A percentile compares a stretch with the other conserved stretches of the same genome.
Conservation (phyloP, 2,329 filamentous ascomycete species). For the Clonostachys chloroleuca region DNA sequence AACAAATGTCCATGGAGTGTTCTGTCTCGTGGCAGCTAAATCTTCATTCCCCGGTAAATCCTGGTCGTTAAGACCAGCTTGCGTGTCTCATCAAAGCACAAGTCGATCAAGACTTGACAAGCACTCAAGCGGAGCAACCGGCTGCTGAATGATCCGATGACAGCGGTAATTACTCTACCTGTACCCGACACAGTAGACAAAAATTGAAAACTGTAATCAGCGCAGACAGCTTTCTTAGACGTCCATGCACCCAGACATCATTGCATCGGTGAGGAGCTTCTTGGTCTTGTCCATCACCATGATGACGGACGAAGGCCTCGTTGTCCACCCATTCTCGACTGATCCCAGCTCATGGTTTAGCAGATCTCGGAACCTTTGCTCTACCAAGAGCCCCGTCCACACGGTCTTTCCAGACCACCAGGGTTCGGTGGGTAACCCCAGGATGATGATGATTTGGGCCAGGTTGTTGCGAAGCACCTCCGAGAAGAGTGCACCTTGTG, state of each 20-base stretch:
- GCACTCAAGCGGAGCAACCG: too few species aligned
- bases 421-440: slow-evolving; percentile 15
- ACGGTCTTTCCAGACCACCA: slow-evolving; percentile 6
- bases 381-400: slow-evolving; percentile 15
- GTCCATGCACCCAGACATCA: too few species aligned
- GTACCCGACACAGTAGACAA: too few species aligned
- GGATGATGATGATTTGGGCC: slow-evolving; percentile 14
- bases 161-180: too few species aligned
- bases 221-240: too few species aligned
- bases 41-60: not conserved
- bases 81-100: not conserved
- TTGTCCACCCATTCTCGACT: not conserved
- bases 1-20: too few species aligned
- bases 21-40: too few species aligned
- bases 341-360: slow-evolving; percentile 17
- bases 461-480: slow-evolving; percentile 16
- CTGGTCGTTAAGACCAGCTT: not conserved
- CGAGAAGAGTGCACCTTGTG: slow-evolving; percentile 18
- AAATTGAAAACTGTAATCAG: too few species aligned
- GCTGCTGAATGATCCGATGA: too few species aligned
- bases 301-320: not conserved
- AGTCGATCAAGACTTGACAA: too few species aligned
- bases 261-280: too few species aligned
- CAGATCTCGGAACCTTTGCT: slow-evolving; percentile 11
- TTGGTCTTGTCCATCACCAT: too few species aligned